phyloP scores from a whole-genome alignment of 345 rosid genomes.

The Capsella bursapastoris region DNA sequence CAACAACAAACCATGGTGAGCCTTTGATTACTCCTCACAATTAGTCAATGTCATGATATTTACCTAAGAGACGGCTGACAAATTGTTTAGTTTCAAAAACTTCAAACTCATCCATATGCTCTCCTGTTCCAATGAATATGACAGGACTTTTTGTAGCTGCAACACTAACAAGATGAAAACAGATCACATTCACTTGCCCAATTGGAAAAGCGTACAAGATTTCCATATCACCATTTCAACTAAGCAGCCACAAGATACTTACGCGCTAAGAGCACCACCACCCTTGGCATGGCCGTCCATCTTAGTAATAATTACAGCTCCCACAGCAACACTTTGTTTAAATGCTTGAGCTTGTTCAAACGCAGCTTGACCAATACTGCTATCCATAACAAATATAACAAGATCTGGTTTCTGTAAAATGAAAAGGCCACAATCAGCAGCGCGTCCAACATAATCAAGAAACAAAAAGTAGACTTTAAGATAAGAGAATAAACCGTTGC shows the following conservation, averaged over 20 bases:
- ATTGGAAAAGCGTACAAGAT: not conserved
- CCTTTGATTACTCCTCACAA: not conserved
- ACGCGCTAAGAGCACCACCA: slow-evolving; percentile 98
- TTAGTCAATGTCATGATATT: not conserved
- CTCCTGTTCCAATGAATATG: slow-evolving; percentile 93
- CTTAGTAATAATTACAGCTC: slow-evolving; percentile 92
- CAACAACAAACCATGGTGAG: slow-evolving; percentile 1
- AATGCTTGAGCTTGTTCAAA: slow-evolving; percentile 95
- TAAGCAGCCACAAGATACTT: slow-evolving; percentile 46
- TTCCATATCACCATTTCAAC: not conserved
- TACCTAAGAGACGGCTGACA: slow-evolving; percentile 90
- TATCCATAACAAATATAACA: slow-evolving; percentile 91
- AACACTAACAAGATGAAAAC: slow-evolving; percentile 53
- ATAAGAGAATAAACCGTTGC: slow-evolving; percentile 62
- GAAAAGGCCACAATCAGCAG: slow-evolving; percentile 16
- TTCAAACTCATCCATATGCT: slow-evolving; percentile 92
- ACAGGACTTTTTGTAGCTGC: slow-evolving; percentile 97
- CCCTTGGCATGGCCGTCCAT: slow-evolving; percentile 99
- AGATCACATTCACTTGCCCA: slow-evolving; percentile 13
- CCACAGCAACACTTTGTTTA: slow-evolving; percentile 87
- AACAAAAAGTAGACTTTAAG: slow-evolving; percentile 5
- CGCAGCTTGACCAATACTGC: slow-evolving; percentile 97
- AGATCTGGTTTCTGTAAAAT: slow-evolving; percentile 85
- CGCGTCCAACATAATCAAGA: slow-evolving; percentile 3
- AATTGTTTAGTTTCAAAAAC: slow-evolving; percentile 89